Evolutionary conservation across 768 basidiomycete species (phyloP), one percentile per base, ranked within the genome.

Genomic region (Mycena olivaceomarginata): DNA sequence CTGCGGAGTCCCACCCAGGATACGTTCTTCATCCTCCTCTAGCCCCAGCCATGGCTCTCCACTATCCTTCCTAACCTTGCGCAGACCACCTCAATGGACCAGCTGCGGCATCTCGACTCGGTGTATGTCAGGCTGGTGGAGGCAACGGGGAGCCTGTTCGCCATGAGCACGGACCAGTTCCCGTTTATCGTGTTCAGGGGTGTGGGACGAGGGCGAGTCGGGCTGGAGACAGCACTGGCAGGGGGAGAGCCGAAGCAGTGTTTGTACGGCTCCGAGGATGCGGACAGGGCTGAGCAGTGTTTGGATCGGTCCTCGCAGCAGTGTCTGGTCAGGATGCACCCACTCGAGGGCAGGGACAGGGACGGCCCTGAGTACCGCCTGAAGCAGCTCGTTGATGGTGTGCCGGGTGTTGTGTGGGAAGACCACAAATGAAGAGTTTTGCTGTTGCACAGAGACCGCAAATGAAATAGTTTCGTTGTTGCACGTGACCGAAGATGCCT

Each of bases 171-270:
- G 0, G 88, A 91, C 13, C 91, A 90, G 9, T 99, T 92, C 82
- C 98, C 98, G 0, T 89, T 99, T 11, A 94, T 98, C 75, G 92
- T 91, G 6, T 96, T 96, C n/a, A n/a, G n/a, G n/a, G n/a, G n/a
- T n/a, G n/a, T n/a, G n/a, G n/a, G n/a, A n/a, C n/a, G n/a, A n/a
- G n/a, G n/a, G n/a, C n/a, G n/a, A n/a, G n/a, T n/a, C n/a, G n/a
- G n/a, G n/a, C n/a, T n/a, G n/a, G n/a, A n/a, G n/a, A n/a, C n/a
- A n/a, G n/a, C n/a, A n/a, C n/a, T n/a, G n/a, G n/a, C n/a, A n/a
- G n/a, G n/a, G n/a, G n/a, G n/a, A n/a, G n/a, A n/a, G n/a, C n/a
- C n/a, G n/a, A n/a, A n/a, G n/a, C n/a, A n/a, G n/a, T n/a, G n/a
- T n/a, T n/a, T n/a, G n/a, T n/a, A n/a, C n/a, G n/a, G n/a, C n/a